Conservation (phyloP, 306 rosid genomes). For the Biancaea sappan region DNA sequence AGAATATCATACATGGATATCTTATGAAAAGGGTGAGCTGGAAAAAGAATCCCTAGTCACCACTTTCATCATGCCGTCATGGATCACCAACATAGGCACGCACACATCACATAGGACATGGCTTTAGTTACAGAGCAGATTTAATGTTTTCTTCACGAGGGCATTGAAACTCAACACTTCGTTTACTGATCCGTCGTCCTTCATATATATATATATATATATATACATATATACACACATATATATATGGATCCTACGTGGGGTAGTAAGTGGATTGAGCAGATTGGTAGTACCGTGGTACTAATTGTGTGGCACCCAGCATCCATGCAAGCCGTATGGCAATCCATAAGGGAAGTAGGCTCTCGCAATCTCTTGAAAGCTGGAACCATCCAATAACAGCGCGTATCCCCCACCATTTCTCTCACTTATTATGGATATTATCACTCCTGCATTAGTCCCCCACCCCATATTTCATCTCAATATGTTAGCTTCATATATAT, state of each 20-base stretch:
- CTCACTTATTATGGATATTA: constrained; percentile 76
- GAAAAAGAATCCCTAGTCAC: constrained; percentile 21
- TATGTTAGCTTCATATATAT: neutral
- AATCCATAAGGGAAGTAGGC: constrained; percentile 90
- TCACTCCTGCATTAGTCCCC: constrained; percentile 83
- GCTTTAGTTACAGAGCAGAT: constrained; percentile 24
- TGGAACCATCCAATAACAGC: constrained; percentile 71
- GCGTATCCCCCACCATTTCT: constrained; percentile 82
- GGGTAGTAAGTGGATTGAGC: too few species aligned
- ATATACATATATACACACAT: too few species aligned
- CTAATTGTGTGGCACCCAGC: constrained; percentile 85
- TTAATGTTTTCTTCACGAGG: too few species aligned
- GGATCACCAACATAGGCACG: constrained; percentile 15
- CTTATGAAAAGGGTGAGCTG: neutral
- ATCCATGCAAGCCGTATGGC: constrained; percentile 92
- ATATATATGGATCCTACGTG: too few species aligned
- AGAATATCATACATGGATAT: neutral
- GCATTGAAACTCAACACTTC: too few species aligned
- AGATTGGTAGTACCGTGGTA: too few species aligned
- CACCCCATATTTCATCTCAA: neutral
- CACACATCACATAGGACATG: neutral
- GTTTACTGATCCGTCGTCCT: too few species aligned
- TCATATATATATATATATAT: too few species aligned
- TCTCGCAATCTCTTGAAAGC: constrained; percentile 83
- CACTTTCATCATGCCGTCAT: constrained; percentile 5